A percentile compares a stretch with the other conserved stretches of the same genome.
phyloP scores from a whole-genome alignment of 106 monocot species.

The Platanthera guangdongensis region DNA sequence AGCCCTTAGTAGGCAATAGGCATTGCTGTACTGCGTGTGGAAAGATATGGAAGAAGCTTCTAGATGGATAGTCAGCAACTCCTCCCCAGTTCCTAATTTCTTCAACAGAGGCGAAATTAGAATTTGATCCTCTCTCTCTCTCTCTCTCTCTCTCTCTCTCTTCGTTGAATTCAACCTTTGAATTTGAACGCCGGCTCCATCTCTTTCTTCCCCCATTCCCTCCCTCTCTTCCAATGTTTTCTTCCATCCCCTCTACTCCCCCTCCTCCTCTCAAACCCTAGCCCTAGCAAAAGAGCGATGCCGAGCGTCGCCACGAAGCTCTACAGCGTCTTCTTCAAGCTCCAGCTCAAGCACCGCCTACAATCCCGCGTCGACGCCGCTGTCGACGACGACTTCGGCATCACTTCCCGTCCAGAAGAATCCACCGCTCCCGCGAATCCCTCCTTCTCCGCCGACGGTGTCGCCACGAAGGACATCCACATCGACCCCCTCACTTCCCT shows the following conservation, averaged over 20 bases:
- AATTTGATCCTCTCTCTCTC: not conserved
- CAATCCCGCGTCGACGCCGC: conserved; percentile 27
- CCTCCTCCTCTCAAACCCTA: not conserved
- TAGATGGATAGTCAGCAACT: not conserved
- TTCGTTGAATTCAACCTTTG: not conserved
- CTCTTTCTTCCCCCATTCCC: not conserved
- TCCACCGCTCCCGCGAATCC: conserved; percentile 40
- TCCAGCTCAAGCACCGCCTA: conserved; percentile 51
- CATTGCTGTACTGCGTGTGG: no score
- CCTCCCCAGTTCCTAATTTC: not conserved
- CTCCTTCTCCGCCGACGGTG: conserved; percentile 46
- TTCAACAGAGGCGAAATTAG: not conserved
- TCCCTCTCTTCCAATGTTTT: not conserved
- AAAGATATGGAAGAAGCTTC: no score
- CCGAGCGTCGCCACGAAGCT: conserved; percentile 71
- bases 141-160: no score
- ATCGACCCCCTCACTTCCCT: conserved; percentile 82
- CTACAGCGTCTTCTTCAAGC: conserved; percentile 81
- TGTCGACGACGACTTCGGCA: conserved; percentile 21
- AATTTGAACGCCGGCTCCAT: not conserved
- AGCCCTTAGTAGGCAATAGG: no score
- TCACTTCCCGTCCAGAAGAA: conserved; percentile 60
- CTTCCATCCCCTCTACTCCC: not conserved
- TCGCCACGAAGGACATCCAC: conserved; percentile 88
- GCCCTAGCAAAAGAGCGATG: conserved; percentile 20